Evolutionary conservation across 2,329 filamentous ascomycete genomes (phyloP).

Genomic region (Pyrenophora tritici-repentis): DNA sequence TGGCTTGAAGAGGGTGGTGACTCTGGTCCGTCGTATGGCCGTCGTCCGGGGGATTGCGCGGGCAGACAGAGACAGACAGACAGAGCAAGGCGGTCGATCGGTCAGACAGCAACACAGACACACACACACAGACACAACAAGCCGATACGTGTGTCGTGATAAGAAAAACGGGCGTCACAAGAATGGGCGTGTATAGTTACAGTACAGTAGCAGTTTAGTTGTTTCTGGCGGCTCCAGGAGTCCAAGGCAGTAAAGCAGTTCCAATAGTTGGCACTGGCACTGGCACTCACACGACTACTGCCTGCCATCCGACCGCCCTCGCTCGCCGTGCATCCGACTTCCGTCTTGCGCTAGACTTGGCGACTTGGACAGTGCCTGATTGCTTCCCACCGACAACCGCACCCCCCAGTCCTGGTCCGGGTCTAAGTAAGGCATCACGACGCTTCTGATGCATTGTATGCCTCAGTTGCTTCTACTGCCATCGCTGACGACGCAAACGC

Average conservation of each 20-base stretch:
- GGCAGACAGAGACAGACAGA: conserved; percentile 8
- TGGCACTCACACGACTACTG: too few species aligned
- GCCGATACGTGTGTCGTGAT: not conserved
- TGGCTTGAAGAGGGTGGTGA: conserved; percentile 11
- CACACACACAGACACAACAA: too few species aligned
- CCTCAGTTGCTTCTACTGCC: not conserved
- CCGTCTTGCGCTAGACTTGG: conserved; percentile 21
- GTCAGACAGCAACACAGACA: too few species aligned
- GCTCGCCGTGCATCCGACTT: conserved; percentile 16
- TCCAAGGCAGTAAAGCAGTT: conserved; percentile 9
- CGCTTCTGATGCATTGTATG: not conserved
- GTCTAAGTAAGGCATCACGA: not conserved
- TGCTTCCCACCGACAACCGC: conserved; percentile 3
- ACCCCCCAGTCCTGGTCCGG: too few species aligned
- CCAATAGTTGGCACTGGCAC: conserved; percentile 4
- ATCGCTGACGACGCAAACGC: not conserved
- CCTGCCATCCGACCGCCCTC: too few species aligned
- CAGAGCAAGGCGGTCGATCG: conserved; percentile 3
- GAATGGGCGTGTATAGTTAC: conserved; percentile 21
- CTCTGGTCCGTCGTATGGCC: not conserved
- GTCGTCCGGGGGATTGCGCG: conserved; percentile 19
- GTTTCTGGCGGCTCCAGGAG: conserved; percentile 9
- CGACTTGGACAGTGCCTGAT: conserved; percentile 18
- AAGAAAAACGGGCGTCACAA: conserved; percentile 15
- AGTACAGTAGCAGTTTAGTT: too few species aligned